Evolutionary conservation across 116 monocot species (phyloP).

Genomic region (Cymodocea nodosa): DNA sequence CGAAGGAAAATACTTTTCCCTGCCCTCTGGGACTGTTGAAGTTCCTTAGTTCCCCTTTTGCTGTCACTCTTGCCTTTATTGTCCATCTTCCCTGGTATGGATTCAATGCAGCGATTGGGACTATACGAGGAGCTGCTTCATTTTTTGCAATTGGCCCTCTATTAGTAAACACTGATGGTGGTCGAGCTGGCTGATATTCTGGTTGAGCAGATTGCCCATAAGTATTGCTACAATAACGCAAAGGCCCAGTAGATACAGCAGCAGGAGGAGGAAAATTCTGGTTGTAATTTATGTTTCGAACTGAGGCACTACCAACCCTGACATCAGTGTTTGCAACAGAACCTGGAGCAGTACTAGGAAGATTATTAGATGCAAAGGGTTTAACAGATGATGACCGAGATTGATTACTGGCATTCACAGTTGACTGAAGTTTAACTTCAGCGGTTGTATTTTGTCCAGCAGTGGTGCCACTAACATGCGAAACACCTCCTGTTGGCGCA

Average conservation of each 20-base stretch:
- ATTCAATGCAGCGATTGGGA: slow-evolving; percentile 22
- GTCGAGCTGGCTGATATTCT: slow-evolving; percentile 16
- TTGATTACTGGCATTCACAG: neutral
- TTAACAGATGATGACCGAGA: slow-evolving; percentile 1
- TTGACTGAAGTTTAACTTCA: slow-evolving; percentile 4
- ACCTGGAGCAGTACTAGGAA: neutral
- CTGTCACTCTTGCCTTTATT: slow-evolving; percentile 28
- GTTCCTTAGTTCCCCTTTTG: slow-evolving; percentile 18
- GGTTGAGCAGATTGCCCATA: slow-evolving; percentile 9
- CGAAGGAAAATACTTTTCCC: slow-evolving; percentile 29
- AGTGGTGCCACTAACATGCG: neutral
- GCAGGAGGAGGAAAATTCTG: slow-evolving; percentile 10
- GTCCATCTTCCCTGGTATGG: slow-evolving; percentile 34
- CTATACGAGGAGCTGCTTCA: slow-evolving; percentile 16
- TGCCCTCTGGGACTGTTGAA: slow-evolving; percentile 19
- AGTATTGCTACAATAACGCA: slow-evolving; percentile 8
- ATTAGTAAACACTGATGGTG: slow-evolving; percentile 15
- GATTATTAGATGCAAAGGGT: slow-evolving; percentile 1
- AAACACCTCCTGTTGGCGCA: slow-evolving; percentile 1
- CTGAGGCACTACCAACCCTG: neutral
- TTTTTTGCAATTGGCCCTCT: slow-evolving; percentile 30
- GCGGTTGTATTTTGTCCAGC: slow-evolving; percentile 2
- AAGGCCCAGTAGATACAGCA: neutral
- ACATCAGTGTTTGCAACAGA: slow-evolving; percentile 2
- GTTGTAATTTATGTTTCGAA: slow-evolving; percentile 6